Percentiles rank a stretch among this genome's conserved stretches.
Conservation (phyloP, 768 basidiomycete genomes). For the Agaricus sinodeliciosus region DNA sequence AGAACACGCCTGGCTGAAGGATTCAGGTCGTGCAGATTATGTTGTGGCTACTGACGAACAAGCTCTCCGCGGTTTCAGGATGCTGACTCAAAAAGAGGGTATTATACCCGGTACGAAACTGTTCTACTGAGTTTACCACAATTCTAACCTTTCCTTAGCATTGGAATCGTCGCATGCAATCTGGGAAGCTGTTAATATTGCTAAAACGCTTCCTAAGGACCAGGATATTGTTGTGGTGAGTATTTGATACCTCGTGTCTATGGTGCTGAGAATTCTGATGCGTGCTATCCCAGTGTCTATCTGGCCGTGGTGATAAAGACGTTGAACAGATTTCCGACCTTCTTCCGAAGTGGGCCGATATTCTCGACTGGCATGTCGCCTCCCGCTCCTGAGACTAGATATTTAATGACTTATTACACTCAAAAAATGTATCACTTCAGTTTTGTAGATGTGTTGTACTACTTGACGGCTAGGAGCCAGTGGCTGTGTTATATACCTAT, state of each 20-base stretch:
- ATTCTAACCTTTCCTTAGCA: constrained; percentile 37
- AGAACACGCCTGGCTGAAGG: constrained; percentile 97
- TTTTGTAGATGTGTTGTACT: not conserved
- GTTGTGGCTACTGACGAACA: constrained; percentile 91
- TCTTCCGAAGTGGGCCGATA: constrained; percentile 93
- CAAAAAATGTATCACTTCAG: not conserved
- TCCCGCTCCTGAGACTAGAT: constrained; percentile 18
- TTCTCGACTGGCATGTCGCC: constrained; percentile 85
- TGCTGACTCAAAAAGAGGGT: constrained; percentile 89
- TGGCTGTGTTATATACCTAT: constrained; percentile 4
- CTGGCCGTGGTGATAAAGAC: constrained; percentile 96
- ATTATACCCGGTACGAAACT: constrained; percentile 80
- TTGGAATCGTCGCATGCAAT: constrained; percentile 95
- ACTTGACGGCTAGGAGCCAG: not conserved
- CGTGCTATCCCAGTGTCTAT: constrained; percentile 59
- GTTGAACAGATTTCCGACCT: constrained; percentile 95
- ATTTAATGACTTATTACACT: not conserved
- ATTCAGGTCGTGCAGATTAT: constrained; percentile 90
- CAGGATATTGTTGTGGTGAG: constrained; percentile 86
- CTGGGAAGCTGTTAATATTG: constrained; percentile 85
- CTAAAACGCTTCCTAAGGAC: constrained; percentile 79
- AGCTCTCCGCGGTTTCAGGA: constrained; percentile 85
- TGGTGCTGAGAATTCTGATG: not conserved
- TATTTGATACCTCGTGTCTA: constrained; percentile 12
- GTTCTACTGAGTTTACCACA: not conserved